Evolutionary conservation across 139 green algal species (phyloP).

Genomic region (Gonium pectorale): DNA sequence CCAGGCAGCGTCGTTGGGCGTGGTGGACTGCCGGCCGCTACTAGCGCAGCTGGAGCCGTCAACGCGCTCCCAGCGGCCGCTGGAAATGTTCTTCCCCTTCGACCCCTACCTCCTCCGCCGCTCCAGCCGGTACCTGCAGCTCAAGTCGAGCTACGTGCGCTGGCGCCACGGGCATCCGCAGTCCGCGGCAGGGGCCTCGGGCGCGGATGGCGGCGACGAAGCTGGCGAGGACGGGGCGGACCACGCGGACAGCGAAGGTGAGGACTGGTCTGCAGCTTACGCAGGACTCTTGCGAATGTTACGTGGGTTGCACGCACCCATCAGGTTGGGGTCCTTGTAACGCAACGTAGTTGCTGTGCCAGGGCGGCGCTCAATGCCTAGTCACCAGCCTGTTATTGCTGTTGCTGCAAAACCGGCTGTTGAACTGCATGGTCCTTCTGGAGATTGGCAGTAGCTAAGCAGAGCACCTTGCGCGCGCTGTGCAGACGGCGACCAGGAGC

Average conservation of each 20-base stretch:
- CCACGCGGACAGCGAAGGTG: conserved; percentile 5
- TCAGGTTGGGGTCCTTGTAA: too few species aligned
- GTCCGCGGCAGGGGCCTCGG: conserved; percentile 7
- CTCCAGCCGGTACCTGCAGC: conserved; percentile 69
- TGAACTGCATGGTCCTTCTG: too few species aligned
- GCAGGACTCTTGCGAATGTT: too few species aligned
- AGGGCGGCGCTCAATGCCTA: too few species aligned
- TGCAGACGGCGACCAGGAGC: conserved; percentile 11
- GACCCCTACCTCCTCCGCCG: conserved; percentile 92
- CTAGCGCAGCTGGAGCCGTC: conserved; percentile 5
- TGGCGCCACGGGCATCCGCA: conserved; percentile 62
- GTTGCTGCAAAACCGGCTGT: too few species aligned
- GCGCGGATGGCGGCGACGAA: conserved; percentile 12
- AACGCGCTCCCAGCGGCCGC: conserved; percentile 54
- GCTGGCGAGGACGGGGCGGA: conserved; percentile 40
- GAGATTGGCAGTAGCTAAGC: too few species aligned
- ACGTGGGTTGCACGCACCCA: too few species aligned
- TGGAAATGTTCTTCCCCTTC: conserved; percentile 97
- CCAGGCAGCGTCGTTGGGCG: conserved; percentile 59
- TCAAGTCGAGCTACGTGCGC: conserved; percentile 67
- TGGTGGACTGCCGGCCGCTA: conserved; percentile 55
- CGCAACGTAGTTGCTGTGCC: too few species aligned
- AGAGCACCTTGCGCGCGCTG: too few species aligned
- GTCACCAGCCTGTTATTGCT: too few species aligned
- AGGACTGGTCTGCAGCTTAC: too few species aligned